phyloP scores from a whole-genome alignment of 176 grass and related monocot species.

The Zizania latifolia region DNA sequence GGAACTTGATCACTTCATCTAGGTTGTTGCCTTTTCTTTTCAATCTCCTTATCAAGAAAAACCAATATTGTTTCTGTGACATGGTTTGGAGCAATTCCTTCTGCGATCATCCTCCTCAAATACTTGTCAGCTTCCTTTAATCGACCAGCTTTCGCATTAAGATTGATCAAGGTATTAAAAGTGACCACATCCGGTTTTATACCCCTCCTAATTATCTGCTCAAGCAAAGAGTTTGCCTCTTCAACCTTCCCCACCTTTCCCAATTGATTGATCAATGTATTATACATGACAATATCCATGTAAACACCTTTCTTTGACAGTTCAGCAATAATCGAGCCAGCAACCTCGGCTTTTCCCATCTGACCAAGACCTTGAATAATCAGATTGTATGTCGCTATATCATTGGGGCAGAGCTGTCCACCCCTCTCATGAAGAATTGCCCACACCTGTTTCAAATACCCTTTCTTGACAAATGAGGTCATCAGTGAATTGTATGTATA shows the following conservation, averaged over 20 bases:
- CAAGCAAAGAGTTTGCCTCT: slow-evolving; percentile 63
- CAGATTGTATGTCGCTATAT: slow-evolving; percentile 87
- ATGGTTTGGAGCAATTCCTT: slow-evolving; percentile 80
- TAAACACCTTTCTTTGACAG: slow-evolving; percentile 74
- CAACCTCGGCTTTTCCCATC: slow-evolving; percentile 66
- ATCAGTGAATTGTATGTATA: slow-evolving; percentile 95
- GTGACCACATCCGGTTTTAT: slow-evolving; percentile 89
- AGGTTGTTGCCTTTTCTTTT: slow-evolving; percentile 48
- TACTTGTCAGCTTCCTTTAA: slow-evolving; percentile 82
- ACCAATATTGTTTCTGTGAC: slow-evolving; percentile 80
- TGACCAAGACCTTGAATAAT: slow-evolving; percentile 88
- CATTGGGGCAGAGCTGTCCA: slow-evolving; percentile 60
- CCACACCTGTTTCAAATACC: slow-evolving; percentile 81
- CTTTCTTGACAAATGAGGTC: slow-evolving; percentile 90
- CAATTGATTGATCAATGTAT: slow-evolving; percentile 84
- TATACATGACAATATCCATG: slow-evolving; percentile 95
- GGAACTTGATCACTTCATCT: slow-evolving; percentile 26
- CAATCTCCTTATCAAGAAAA: slow-evolving; percentile 79
- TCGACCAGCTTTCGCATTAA: slow-evolving; percentile 84
- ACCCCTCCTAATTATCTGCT: slow-evolving; percentile 61
- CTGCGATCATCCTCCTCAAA: slow-evolving; percentile 77
- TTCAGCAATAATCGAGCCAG: slow-evolving; percentile 56
- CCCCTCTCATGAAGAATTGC: slow-evolving; percentile 73
- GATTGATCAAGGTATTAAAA: slow-evolving; percentile 86
- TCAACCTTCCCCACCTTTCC: slow-evolving; percentile 63